Percentiles rank a stretch among this genome's conserved stretches.
These are phyloP conservation scores for Pythium guiyangense DNA, from an alignment of 352 stramenopile genomes.

Conservation along the genomic window DNA sequence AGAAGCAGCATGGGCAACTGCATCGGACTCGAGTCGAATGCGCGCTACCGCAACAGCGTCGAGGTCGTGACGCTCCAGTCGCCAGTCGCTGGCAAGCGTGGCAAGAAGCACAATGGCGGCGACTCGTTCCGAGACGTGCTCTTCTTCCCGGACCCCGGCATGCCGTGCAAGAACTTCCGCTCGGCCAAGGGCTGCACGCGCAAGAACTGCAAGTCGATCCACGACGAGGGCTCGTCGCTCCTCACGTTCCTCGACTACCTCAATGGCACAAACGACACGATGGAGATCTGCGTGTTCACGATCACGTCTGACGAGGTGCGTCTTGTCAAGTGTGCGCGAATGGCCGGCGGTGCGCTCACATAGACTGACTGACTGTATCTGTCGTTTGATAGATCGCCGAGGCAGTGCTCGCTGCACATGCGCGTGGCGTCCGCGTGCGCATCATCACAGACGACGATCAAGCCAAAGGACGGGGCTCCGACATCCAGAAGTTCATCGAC, in stretches of 20 bases:
- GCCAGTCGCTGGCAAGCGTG: not conserved
- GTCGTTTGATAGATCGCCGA: slow-evolving; percentile 42
- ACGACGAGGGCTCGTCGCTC: slow-evolving; percentile 55
- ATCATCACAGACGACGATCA: slow-evolving; percentile 67
- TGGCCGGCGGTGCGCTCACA: not conserved
- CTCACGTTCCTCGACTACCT: slow-evolving; percentile 49
- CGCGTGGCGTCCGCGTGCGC: slow-evolving; percentile 44
- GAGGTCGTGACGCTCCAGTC: slow-evolving; percentile 11
- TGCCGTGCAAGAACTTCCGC: slow-evolving; percentile 58
- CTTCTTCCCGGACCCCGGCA: slow-evolving; percentile 59
- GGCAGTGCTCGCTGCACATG: slow-evolving; percentile 46
- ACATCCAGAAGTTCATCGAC: slow-evolving; percentile 75
- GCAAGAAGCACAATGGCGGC: slow-evolving; percentile 3
- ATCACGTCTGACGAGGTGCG: slow-evolving; percentile 68
- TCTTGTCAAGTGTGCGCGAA: not conserved
- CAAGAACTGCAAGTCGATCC: slow-evolving; percentile 64
- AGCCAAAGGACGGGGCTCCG: slow-evolving; percentile 48
- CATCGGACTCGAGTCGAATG: slow-evolving; percentile 19
- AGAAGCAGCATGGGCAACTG: slow-evolving; percentile 49
- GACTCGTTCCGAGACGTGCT: slow-evolving; percentile 71
- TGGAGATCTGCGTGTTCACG: slow-evolving; percentile 74
- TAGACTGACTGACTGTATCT: not conserved
- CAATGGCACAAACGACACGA: slow-evolving; percentile 30
- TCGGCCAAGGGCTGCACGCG: slow-evolving; percentile 42
- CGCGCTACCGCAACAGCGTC: slow-evolving; percentile 3